Percentiles rank a stretch among this genome's conserved stretches.
Conservation (phyloP, 2,329 filamentous ascomycete genomes). For the Sporothrix schenckii region DNA sequence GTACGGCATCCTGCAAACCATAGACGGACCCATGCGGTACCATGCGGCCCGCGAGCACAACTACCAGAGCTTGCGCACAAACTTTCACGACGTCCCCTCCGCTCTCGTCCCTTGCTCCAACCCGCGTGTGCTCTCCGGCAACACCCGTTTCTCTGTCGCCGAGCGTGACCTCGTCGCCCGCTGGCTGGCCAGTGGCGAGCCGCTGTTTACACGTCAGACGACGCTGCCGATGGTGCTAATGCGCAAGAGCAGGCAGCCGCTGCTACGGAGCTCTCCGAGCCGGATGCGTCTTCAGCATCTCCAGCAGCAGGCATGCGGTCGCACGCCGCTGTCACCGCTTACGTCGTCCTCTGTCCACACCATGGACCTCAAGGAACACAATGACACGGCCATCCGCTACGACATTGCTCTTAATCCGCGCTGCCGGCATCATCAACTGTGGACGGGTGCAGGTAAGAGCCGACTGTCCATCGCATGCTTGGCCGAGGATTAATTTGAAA, state of each 20-base stretch:
- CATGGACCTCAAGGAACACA: neutral
- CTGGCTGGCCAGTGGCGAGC: slow-evolving; percentile 24
- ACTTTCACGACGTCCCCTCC: neutral
- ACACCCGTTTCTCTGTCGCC: neutral
- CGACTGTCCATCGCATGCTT: slow-evolving; percentile 12
- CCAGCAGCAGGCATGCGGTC: neutral
- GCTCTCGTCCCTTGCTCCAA: neutral
- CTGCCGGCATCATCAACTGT: slow-evolving; percentile 27
- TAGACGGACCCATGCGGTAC: slow-evolving; percentile 12
- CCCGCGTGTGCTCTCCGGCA: neutral
- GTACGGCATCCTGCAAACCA: slow-evolving; percentile 26
- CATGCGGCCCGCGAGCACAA: neutral
- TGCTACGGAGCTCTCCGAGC: neutral
- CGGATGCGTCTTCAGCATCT: no score
- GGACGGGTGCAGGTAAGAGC: slow-evolving; percentile 28
- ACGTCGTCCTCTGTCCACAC: neutral
- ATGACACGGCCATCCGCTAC: neutral
- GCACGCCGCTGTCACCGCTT: neutral
- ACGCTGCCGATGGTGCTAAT: neutral
- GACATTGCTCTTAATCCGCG: slow-evolving; percentile 21
- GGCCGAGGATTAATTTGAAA: neutral
- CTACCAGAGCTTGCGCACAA: no score
- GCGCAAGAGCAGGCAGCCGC: neutral
- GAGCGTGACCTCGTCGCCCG: slow-evolving; percentile 4
- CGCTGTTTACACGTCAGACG: slow-evolving; percentile 24